A percentile compares a stretch with the other conserved stretches of the same genome.
phyloP scores from a whole-genome alignment of 2,329 filamentous ascomycete species.

The Bipolaris victoriae region DNA sequence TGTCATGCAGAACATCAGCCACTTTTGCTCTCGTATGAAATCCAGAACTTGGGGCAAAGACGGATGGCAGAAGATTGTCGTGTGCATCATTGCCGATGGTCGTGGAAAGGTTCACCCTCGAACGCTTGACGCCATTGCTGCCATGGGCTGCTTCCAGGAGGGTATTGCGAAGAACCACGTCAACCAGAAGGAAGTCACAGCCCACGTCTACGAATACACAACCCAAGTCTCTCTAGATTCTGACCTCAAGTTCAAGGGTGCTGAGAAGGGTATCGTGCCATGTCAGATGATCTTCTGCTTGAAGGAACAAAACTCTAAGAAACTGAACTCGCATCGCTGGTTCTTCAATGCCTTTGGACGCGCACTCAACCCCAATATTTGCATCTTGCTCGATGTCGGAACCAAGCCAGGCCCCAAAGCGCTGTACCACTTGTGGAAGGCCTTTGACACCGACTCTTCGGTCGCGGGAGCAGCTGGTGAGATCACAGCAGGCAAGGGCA shows the following conservation, averaged over 20 bases:
- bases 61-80: constrained; percentile 99
- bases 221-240: constrained; percentile 96
- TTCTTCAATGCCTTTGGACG: constrained; percentile 98
- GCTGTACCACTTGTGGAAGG: constrained; percentile 98
- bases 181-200: constrained; percentile 93
- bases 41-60: constrained; percentile 96
- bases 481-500: constrained; percentile 96
- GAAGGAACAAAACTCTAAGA: constrained; percentile 97
- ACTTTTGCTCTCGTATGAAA: constrained; percentile 91
- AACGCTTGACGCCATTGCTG: constrained; percentile 90
- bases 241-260: constrained; percentile 97
- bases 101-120: constrained; percentile 91
- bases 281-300: constrained; percentile 98
- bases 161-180: constrained; percentile 98
- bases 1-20: constrained; percentile 96
- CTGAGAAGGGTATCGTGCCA: constrained; percentile 97
- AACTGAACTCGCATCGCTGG: constrained; percentile 98
- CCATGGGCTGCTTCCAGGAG: constrained; percentile 97
- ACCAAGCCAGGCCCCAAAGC: constrained; percentile 88
- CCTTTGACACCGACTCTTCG: constrained; percentile 96
- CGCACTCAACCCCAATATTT: constrained; percentile 92
- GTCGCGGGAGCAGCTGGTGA: constrained; percentile 96
- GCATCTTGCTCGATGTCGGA: constrained; percentile 94
- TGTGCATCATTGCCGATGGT: constrained; percentile 94
- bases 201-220: constrained; percentile 98